Conservation (phyloP, 805 yeast species). For the Pichia kluyveri region DNA sequence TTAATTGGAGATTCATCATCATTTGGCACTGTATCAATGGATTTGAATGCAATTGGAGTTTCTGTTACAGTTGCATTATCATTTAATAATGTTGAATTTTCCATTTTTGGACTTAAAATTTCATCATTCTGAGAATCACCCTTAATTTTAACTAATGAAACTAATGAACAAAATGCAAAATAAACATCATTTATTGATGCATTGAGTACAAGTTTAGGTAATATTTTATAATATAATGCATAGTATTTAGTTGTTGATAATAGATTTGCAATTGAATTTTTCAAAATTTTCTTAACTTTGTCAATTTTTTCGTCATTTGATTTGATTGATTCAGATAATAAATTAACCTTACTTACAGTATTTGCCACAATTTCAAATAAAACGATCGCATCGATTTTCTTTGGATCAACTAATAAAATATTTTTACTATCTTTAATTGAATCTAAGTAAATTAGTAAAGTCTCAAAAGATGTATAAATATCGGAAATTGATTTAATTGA, state of each 20-base stretch:
- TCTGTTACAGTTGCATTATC: conserved; percentile 4
- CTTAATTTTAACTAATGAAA: conserved; percentile 43
- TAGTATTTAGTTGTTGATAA: conserved; percentile 72
- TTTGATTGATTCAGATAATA: conserved; percentile 24
- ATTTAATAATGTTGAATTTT: background rate
- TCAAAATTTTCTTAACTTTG: conserved; percentile 39
- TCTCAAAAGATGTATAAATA: conserved; percentile 41
- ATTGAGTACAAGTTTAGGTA: conserved; percentile 66
- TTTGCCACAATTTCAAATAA: conserved; percentile 45
- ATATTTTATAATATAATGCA: conserved; percentile 49
- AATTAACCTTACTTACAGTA: conserved; percentile 37
- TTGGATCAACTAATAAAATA: background rate
- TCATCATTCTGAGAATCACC: background rate
- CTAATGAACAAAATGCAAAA: conserved; percentile 53
- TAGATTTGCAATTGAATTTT: conserved; percentile 63
- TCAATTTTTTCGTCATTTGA: conserved; percentile 18
- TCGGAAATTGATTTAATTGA: conserved; percentile 35
- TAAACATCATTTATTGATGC: conserved; percentile 69
- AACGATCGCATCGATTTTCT: conserved; percentile 19
- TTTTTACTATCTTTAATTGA: conserved; percentile 9
- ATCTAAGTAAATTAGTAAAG: conserved; percentile 26
- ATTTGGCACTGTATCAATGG: background rate
- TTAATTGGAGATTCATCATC: background rate
- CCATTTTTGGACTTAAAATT: too few species aligned
- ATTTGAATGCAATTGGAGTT: conserved; percentile 10